Base-by-base conservation (phyloP, 176 grass and related monocot species). In the Alopecurus myosuroides region DNA sequence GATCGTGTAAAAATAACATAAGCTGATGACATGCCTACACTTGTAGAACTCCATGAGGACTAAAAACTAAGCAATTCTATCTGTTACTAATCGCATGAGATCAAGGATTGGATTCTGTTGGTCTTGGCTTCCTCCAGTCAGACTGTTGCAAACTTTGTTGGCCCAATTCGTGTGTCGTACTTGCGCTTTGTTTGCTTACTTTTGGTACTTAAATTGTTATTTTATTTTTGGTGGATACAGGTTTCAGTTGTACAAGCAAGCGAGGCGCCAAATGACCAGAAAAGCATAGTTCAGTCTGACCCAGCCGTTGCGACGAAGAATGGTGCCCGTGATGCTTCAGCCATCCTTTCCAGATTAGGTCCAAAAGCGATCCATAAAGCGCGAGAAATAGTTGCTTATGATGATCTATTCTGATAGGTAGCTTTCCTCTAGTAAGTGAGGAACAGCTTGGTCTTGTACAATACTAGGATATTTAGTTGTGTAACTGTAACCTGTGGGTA, bases 381-480 rank as follows among this genome's bases (percentile, higher is more conserved):
- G 0, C 88, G 95, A 46, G 95, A 97, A 81, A 91, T 97, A 64
- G 75, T 97, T 31, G 95, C 88, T 49, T 97, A 97, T 58, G 95
- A 97, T 88, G 92, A 97, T 89, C 88, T 97, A 19, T 94, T 97
- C 81, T 94, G 83, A 89, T 74, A 45, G n/a, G n/a, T 34, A 36
- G 29, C 40, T 57, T 58, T 84, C 14, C 35, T 17, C 68, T 77
- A 11, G 49, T 48, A 39, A 40, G 57, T 46, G 65, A 86, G 74
- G 23, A 18, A 23, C 67, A 56, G 45, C 6, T 29, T 79, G 56
- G 46, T 18, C 53, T 37, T 83, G 80, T 79, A 66, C 33, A 74
- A 74, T 83, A 12, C 9, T 85, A 82, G 68, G 88, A 56, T 50
- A 30, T 68, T 67, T 52, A 83, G 74, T 22, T 74, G 79, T 26